Percentiles rank a stretch among this genome's conserved stretches.
Conservation (phyloP, 2,329 filamentous ascomycete genomes). For the Tolypocladium ophioglossoides region DNA sequence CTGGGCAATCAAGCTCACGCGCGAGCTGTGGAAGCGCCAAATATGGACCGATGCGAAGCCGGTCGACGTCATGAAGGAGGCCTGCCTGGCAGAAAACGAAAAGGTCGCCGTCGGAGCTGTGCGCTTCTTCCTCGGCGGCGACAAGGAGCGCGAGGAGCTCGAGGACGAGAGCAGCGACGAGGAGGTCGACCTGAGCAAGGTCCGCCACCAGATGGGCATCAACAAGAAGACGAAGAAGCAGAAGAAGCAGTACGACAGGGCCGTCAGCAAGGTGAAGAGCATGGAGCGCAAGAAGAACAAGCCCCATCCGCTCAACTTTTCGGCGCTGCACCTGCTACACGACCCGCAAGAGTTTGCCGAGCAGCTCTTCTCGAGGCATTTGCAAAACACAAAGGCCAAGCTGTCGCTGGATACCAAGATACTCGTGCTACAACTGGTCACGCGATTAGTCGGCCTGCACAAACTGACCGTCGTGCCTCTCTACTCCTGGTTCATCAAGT, state of each 20-base stretch:
- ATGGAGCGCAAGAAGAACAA: slow-evolving; percentile 81
- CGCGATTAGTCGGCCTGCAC: slow-evolving; percentile 82
- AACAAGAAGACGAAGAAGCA: slow-evolving; percentile 97
- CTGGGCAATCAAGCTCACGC: slow-evolving; percentile 92
- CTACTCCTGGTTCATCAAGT: slow-evolving; percentile 95
- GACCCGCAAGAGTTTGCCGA: slow-evolving; percentile 94
- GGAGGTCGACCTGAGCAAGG: slow-evolving; percentile 63
- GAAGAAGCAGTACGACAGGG: slow-evolving; percentile 66
- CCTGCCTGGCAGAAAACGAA: slow-evolving; percentile 77
- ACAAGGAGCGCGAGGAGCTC: slow-evolving; percentile 88
- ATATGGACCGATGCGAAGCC: slow-evolving; percentile 92
- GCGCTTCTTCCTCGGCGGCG: slow-evolving; percentile 89
- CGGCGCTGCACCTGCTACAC: slow-evolving; percentile 83
- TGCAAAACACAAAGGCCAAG: slow-evolving; percentile 78
- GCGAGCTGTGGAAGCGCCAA: slow-evolving; percentile 93
- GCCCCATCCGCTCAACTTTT: slow-evolving; percentile 88
- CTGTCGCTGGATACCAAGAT: slow-evolving; percentile 83
- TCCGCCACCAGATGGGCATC: slow-evolving; percentile 78
- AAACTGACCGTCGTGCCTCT: slow-evolving; percentile 81
- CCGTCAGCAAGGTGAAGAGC: slow-evolving; percentile 70
- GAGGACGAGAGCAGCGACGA: slow-evolving; percentile 85
- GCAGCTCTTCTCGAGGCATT: slow-evolving; percentile 77
- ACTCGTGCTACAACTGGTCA: slow-evolving; percentile 82
- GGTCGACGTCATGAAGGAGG: slow-evolving; percentile 98
- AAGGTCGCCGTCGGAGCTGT: slow-evolving; percentile 85